Conservation (phyloP, 1,284 basidiomycete genomes). For the Melampsora medusae region DNA sequence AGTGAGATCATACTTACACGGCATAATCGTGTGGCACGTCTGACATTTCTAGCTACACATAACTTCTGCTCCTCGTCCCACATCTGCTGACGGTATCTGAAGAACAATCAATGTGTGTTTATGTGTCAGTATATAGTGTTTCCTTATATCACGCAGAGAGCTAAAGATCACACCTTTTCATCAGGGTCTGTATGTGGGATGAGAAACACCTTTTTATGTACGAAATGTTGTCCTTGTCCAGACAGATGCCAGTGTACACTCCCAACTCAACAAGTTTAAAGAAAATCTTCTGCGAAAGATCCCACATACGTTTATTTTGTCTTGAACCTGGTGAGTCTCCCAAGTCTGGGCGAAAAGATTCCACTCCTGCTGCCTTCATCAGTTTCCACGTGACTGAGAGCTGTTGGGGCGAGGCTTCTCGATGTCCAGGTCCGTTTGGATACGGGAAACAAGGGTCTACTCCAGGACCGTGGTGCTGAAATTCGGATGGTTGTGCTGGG, state of each 20-base stretch:
- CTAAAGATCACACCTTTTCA: no score
- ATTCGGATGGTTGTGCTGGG: no score
- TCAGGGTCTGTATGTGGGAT: no score
- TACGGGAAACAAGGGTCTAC: slow-evolving; percentile 31
- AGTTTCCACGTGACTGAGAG: slow-evolving; percentile 29
- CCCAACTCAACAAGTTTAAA: slow-evolving; percentile 9
- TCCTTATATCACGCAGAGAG: no score
- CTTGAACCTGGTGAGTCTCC: not conserved
- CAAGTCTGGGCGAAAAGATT: slow-evolving; percentile 33
- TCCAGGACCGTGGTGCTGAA: not conserved
- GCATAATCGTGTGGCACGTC: no score
- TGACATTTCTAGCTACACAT: no score
- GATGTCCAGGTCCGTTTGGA: slow-evolving; percentile 30
- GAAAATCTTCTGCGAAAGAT: slow-evolving; percentile 16
- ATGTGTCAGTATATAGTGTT: no score
- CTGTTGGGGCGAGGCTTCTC: slow-evolving; percentile 10
- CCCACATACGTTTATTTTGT: slow-evolving; percentile 10
- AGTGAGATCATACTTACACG: no score
- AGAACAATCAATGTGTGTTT: no score
- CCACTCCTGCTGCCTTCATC: slow-evolving; percentile 16
- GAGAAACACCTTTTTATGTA: no score
- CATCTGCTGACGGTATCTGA: no score
- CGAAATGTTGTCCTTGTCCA: not conserved
- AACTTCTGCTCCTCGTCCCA: no score
- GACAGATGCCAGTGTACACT: slow-evolving; percentile 23